phyloP scores from a whole-genome alignment of 2,329 filamentous ascomycete genomes.

The Fusarium nygamai region DNA sequence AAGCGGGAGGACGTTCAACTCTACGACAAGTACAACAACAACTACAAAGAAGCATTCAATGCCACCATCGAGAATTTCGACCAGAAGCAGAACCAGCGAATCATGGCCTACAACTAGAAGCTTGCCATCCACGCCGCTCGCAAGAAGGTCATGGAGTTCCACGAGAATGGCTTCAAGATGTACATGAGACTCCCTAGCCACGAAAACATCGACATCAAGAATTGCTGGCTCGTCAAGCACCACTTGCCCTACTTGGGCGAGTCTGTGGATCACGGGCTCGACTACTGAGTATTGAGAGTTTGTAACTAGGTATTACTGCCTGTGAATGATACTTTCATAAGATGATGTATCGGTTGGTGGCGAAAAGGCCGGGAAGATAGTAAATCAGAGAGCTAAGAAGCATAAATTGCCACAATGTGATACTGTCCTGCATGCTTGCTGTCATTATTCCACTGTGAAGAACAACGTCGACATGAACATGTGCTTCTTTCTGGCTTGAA shows the following conservation, averaged over 20 bases:
- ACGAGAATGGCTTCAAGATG: background rate
- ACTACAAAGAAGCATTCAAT: background rate
- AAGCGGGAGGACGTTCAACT: background rate
- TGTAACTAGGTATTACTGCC: too few relatives aligned
- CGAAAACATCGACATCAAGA: background rate
- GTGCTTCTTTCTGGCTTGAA: background rate
- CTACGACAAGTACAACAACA: background rate
- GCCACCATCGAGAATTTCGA: background rate
- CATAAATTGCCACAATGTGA: background rate
- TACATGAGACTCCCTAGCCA: background rate
- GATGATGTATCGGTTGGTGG: background rate
- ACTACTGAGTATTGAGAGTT: background rate
- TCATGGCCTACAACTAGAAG: background rate
- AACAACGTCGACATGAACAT: accelerated
- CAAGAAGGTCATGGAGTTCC: background rate
- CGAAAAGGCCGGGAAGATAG: background rate
- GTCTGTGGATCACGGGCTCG: background rate
- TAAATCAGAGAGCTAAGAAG: background rate
- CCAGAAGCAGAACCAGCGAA: background rate
- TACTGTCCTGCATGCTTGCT: background rate
- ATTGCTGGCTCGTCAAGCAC: background rate
- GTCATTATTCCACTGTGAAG: background rate
- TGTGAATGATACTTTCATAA: background rate
- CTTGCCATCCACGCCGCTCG: background rate
- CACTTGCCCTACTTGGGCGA: background rate